Base-by-base conservation (phyloP, 1,139 yeast genomes). In the Lodderomyces pseudojiufengensis region DNA sequence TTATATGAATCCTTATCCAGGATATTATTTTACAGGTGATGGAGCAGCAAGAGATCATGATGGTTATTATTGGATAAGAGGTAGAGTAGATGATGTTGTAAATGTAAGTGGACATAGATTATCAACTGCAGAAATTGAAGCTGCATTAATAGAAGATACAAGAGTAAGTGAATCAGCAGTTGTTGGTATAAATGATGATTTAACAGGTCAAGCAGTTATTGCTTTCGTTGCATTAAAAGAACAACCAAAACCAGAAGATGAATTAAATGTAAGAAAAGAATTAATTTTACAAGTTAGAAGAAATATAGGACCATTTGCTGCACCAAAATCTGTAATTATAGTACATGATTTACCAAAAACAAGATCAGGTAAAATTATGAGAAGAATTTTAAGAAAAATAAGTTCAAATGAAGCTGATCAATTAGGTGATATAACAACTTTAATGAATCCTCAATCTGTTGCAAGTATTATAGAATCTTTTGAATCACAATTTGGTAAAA, bases 41-140 rank as follows among this genome's bases (percentile, higher is more conserved):
- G 97, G 97, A 65, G 97, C 97, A 37, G 97, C 95, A 40, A 81
- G 97, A 65, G 98, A 92, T 61, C 81, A 83, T 54, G 97, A 92
- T 56, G 97, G 97, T 36, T 92, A 83, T 75, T 87, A 88, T 72
- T 92, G 97, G 96, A 90, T 92, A 55, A 79, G 95, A 63, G 97
- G 98, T 52, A 85, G 98, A 70, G 97, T 92, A 49, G 98, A 92
- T 63, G 98, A 92, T 55, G 97, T 92, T 46, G 97, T 92, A 51
- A 92, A 92, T 59, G 97, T 92, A 36, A 84, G 95, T 39, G 98
- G 98, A 49, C 98, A 92, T 66, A 84, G 98, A 67, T 75, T 92
- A 54, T 88, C 97, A 15, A 92, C 98, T 35, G 90, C 97, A 34
- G 98, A 92, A 67, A 92, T 92, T 54, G 98, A 92, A 70, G 86